Evolutionary conservation across 768 basidiomycete species (phyloP).

Genomic region (Tricholoma furcatifolium): DNA sequence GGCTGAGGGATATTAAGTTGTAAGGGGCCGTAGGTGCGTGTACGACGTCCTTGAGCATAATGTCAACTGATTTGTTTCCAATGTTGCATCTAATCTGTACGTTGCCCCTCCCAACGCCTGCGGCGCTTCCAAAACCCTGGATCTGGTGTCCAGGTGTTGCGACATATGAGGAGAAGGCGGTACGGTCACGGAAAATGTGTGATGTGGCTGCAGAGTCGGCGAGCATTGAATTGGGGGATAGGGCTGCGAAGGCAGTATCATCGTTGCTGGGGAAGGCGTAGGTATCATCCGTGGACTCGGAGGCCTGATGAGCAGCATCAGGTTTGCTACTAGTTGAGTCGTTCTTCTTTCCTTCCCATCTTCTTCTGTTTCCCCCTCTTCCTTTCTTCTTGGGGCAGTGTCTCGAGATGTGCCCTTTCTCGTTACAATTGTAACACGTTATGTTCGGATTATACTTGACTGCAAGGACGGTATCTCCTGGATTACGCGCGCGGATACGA

Average conservation of each 20-base stretch:
- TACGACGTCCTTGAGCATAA: slow-evolving; percentile 2
- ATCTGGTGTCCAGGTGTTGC: slow-evolving; percentile 5
- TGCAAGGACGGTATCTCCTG: slow-evolving; percentile 17
- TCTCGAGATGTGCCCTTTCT: slow-evolving; percentile 6
- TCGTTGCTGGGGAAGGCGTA: not conserved
- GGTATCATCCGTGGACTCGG: slow-evolving; percentile 2
- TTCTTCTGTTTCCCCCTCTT: not conserved
- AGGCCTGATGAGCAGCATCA: slow-evolving; percentile 6
- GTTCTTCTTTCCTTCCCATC: not conserved
- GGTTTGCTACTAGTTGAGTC: not conserved
- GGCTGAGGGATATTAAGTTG: too few relatives aligned
- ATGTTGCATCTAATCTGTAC: slow-evolving; percentile 1
- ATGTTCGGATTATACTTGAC: slow-evolving; percentile 13
- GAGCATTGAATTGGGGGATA: not conserved
- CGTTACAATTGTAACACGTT: slow-evolving; percentile 12
- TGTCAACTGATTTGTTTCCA: not conserved
- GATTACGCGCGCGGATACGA: slow-evolving; percentile 5
- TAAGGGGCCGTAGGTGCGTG: too few relatives aligned
- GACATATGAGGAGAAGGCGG: slow-evolving; percentile 3
- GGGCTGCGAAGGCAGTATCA: not conserved
- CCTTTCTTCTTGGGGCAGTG: slow-evolving; percentile 4
- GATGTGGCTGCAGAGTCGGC: slow-evolving; percentile 5
- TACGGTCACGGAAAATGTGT: too few relatives aligned
- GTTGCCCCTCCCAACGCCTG: slow-evolving; percentile 1
- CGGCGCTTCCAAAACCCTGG: slow-evolving; percentile 1